Evolutionary conservation across 148 eudicot genomes (phyloP), one percentile per base, ranked within the genome.

Genomic region (Agrostemma githago): DNA sequence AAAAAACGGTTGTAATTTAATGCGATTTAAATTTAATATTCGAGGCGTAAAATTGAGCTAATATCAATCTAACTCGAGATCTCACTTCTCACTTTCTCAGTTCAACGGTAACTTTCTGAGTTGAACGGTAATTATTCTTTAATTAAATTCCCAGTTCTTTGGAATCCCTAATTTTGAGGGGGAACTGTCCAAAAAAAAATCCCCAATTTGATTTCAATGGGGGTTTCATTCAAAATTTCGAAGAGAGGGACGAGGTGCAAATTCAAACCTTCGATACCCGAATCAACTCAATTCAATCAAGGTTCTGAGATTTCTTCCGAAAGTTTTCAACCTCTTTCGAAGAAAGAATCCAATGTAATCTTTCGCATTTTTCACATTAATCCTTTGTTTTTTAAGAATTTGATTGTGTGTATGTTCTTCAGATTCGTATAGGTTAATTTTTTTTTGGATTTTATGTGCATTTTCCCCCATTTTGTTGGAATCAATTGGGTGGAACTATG

Each of bases 201-300:
- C 34, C 56, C 65, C 43, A 51, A 51, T 3, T 51, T 51, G 11
- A 11, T 17, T 40, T 43, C 39, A 70, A 94, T 94, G 98, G 91
- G 92, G 78, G 73, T 94, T 79, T 94, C 97, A 3, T 94, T 94
- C 76, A 91, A 89, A 83, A 91, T 94, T 54, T 88, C 97, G 2
- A 89, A 82, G 48, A 83, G 62, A 68, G 96, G 98, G n/a, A 72
- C 79, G 12, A 84, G 86, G 82, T 88, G 81, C 78, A 85, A 83
- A 39, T 89, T 88, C 61, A 89, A 79, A 57, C 83, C 90, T 34
- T 66, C 66, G 11, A 72, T 64, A 53, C 44, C 81, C 2, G 83
- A 83, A 10, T 66, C 85, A 64, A 54, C 75, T 12, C 68, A 8
- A 1, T 59, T 76, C 61, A 76, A 44, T 62, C 83, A 86, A 14